Percentiles rank a stretch among this genome's conserved stretches.
Conservation (phyloP, 805 yeast genomes). For the Suhomyces sp. region DNA sequence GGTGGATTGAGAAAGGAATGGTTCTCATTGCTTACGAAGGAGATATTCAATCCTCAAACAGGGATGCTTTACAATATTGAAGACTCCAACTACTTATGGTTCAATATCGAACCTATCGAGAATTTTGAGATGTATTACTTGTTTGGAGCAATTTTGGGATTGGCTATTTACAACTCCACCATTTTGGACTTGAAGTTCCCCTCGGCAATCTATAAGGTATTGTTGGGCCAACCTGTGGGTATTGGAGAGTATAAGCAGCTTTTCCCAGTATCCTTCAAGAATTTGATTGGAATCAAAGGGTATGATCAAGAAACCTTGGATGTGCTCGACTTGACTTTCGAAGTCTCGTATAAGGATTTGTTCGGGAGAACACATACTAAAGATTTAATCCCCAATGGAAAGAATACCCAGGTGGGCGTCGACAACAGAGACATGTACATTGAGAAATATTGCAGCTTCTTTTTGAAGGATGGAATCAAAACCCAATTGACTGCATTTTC, state of each 20-base stretch:
- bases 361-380: slow-evolving; percentile 44
- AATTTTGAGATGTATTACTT: slow-evolving; percentile 60
- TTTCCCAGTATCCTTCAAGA: slow-evolving; percentile 60
- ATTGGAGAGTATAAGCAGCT: slow-evolving; percentile 67
- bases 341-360: slow-evolving; percentile 53
- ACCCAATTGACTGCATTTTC: slow-evolving; percentile 58
- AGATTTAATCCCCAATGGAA: slow-evolving; percentile 63
- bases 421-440: slow-evolving; percentile 62
- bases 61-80: slow-evolving; percentile 68
- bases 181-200: slow-evolving; percentile 83
- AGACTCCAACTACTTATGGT: slow-evolving; percentile 77
- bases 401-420: slow-evolving; percentile 51
- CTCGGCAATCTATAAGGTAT: slow-evolving; percentile 68
- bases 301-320: slow-evolving; percentile 30
- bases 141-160: slow-evolving; percentile 83
- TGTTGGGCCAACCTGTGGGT: slow-evolving; percentile 50
- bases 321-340: slow-evolving; percentile 57
- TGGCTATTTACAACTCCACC: slow-evolving; percentile 88
- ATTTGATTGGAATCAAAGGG: slow-evolving; percentile 30
- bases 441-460: slow-evolving; percentile 58
- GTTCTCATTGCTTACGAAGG: slow-evolving; percentile 74
- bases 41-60: slow-evolving; percentile 64
- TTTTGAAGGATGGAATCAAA: slow-evolving; percentile 54
- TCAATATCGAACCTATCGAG: slow-evolving; percentile 49
- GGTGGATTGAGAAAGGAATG: slow-evolving; percentile 95